Base-by-base conservation (phyloP, 2,329 filamentous ascomycete genomes). In the Trichophyton mentagrophytes region DNA sequence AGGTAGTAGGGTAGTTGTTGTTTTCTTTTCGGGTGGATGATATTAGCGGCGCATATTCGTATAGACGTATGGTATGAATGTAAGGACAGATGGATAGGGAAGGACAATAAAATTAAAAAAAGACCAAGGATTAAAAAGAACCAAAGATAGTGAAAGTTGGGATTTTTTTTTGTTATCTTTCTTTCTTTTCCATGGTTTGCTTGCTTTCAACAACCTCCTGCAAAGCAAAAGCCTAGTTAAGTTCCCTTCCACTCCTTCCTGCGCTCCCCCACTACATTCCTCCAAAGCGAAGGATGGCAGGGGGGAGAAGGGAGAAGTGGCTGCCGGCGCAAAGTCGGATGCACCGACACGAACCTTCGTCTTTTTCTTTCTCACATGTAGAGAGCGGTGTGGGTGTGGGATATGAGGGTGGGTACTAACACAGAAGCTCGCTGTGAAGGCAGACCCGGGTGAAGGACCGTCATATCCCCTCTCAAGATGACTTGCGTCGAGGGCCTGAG, bases 391-490 rank as follows among this genome's bases (percentile, higher is more conserved):
- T 9, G 8, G 33, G 33, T 38, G 33, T 38, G 33, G 33, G 33
- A 9, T 38, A 38, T 38, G 33, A 38, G 33, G 8, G 33, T 4
- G 33, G 33, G 11, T 38, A 38, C 11, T 3, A 38, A 38, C 33
- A 27, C 27, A 55, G 51, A 55, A 20, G 27, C 51, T 33, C 17
- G 51, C 51, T 55, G 51, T 27, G 51, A 30, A 38, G 11, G 49
- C 25, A 33, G 51, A 55, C 25, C 30, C 51, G 9, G n/a, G 17
- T 15, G 49, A 53, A 55, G n/a, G n/a, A 36, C 30, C 51, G 17
- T 51, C 46, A 17, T 38, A 27, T 55, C 51, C 51, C 51, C 9
- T 55, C 51, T 55, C 51, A 55, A 55, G 51, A 55, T 55, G 51
- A 33, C 51, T 33, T 33, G 40, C 40, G 40, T 44, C 30, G 51